Conservation (phyloP, 2,329 filamentous ascomycete genomes). For the Biscogniauxia mediterranea region DNA sequence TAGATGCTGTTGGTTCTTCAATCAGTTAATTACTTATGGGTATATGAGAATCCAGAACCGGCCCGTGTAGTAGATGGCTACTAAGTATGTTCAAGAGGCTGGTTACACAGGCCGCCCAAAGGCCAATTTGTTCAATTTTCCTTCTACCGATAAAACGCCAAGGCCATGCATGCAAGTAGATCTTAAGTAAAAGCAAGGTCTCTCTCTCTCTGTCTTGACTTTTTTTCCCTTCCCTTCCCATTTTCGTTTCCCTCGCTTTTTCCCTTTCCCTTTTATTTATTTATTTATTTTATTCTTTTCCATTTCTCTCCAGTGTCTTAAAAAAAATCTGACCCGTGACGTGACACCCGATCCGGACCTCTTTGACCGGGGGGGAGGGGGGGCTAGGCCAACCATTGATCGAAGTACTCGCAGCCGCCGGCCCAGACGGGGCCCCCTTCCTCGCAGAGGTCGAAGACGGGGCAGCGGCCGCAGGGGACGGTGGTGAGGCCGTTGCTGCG, state of each 20-base stretch:
- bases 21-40: background rate
- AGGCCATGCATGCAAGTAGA: conserved; percentile 15
- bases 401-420: conserved; percentile 87
- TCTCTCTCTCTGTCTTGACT: no score
- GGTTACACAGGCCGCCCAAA: background rate
- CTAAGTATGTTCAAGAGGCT: background rate
- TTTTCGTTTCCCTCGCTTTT: no score
- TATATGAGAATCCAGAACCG: background rate
- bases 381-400: conserved; percentile 66
- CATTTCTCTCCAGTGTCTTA: no score
- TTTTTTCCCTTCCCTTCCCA: no score
- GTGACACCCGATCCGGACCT: no score
- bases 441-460: conserved; percentile 88
- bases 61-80: background rate
- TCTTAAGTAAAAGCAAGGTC: background rate
- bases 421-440: conserved; percentile 89
- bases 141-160: conserved; percentile 12
- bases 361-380: no score
- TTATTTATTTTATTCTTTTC: no score
- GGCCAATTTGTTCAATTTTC: background rate
- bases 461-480: conserved; percentile 86
- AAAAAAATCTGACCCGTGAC: no score
- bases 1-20: background rate
- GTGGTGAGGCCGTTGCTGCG: conserved; percentile 76
- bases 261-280: no score